Evolutionary conservation across 805 yeast species (phyloP).

Genomic region (Candida patagonica): DNA sequence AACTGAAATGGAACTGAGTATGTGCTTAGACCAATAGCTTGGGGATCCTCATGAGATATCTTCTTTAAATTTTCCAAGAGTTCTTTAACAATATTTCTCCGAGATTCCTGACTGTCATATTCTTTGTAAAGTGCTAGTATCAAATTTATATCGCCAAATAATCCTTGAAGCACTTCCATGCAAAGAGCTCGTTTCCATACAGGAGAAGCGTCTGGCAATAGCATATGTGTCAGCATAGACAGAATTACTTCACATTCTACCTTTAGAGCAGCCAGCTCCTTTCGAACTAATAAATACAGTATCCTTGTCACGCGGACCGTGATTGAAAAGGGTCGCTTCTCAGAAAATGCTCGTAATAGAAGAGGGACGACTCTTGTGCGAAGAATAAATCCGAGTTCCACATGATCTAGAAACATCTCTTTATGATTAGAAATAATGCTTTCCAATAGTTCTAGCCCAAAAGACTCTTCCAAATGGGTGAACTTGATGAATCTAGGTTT

Average conservation of each 20-base stretch:
- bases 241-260: conserved; percentile 77
- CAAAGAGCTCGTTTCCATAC: conserved; percentile 69
- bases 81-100: conserved; percentile 53
- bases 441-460: conserved; percentile 79
- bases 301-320: conserved; percentile 70
- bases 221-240: conserved; percentile 62
- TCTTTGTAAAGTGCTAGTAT: conserved; percentile 45
- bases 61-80: conserved; percentile 37
- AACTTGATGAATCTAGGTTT: conserved; percentile 46
- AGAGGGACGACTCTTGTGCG: conserved; percentile 68
- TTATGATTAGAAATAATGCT: conserved; percentile 61
- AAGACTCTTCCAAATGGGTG: conserved; percentile 43
- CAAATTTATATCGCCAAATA: conserved; percentile 48
- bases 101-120: conserved; percentile 51
- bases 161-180: conserved; percentile 57
- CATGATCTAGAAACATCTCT: conserved; percentile 43
- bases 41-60: conserved; percentile 29
- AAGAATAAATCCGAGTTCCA: conserved; percentile 57
- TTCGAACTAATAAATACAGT: conserved; percentile 49
- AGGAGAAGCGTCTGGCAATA: conserved; percentile 49
- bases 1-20: conserved; percentile 13
- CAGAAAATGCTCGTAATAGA: conserved; percentile 55
- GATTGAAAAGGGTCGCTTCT: conserved; percentile 52
- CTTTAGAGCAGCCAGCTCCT: conserved; percentile 52
- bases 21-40: conserved; percentile 24